These are phyloP conservation scores for Xylaria bambusicola DNA, from an alignment of 495 filamentous ascomycete species.

Conservation along the genomic window DNA sequence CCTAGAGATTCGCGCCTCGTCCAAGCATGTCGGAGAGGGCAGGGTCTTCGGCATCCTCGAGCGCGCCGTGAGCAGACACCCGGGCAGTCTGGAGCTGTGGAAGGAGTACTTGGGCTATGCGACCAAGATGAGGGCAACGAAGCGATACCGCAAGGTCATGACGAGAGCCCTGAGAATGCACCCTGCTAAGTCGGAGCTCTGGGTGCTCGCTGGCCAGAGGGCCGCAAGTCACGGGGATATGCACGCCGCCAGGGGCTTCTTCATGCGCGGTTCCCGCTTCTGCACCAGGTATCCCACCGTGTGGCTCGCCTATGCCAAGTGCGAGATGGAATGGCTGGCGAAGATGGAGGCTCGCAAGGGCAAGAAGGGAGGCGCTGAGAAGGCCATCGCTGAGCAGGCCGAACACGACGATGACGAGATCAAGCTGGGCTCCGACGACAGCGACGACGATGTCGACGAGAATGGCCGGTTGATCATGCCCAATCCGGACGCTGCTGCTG, in stretches of 20 bases:
- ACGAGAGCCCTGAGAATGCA: constrained; percentile 79
- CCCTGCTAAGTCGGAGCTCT: constrained; percentile 79
- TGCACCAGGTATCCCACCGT: constrained; percentile 69
- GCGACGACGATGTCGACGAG: constrained; percentile 39
- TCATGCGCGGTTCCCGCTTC: constrained; percentile 88
- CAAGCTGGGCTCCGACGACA: constrained; percentile 36
- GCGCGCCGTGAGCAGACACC: constrained; percentile 82
- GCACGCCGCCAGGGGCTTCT: constrained; percentile 72
- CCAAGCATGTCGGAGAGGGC: constrained; percentile 66
- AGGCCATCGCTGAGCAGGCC: constrained; percentile 43
- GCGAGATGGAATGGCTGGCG: constrained; percentile 89
- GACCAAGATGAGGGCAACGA: constrained; percentile 70
- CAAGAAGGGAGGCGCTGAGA: constrained; percentile 55
- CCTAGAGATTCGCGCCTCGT: constrained; percentile 66
- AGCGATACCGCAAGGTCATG: constrained; percentile 76
- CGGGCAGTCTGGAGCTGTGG: constrained; percentile 83
- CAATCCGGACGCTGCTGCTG: constrained; percentile 35
- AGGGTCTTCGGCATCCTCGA: constrained; percentile 88
- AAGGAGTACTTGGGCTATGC: constrained; percentile 87
- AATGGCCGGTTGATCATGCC: constrained; percentile 42
- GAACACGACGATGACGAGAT: constrained; percentile 47
- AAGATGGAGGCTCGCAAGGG: constrained; percentile 74
- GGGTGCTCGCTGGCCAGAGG: constrained; percentile 80
- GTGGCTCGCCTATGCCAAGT: constrained; percentile 87
- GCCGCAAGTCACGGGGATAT: constrained; percentile 82